Percentiles rank a stretch among this genome's conserved stretches.
Conservation (phyloP, 805 yeast genomes). For the Sugiyamaella floridensis region DNA sequence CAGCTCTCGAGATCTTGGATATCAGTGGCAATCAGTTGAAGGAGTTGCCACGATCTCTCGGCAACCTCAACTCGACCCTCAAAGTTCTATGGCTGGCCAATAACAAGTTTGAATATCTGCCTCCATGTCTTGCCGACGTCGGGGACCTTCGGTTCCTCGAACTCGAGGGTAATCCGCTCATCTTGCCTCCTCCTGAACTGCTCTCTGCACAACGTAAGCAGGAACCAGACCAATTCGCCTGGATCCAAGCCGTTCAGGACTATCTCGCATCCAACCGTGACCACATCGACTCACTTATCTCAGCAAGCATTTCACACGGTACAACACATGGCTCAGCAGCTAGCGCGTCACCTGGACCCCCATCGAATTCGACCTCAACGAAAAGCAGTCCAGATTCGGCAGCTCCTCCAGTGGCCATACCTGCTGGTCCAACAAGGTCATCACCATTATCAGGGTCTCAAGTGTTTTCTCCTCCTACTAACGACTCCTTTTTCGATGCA, state of each 20-base stretch:
- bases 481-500: background rate
- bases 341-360: background rate
- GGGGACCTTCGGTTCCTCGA: constrained; percentile 51
- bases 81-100: constrained; percentile 55
- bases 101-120: constrained; percentile 50
- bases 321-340: background rate
- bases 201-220: constrained; percentile 30
- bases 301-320: background rate
- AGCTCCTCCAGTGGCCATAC: background rate
- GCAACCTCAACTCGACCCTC: constrained; percentile 32
- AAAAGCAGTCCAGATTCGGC: background rate
- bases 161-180: constrained; percentile 54
- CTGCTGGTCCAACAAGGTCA: background rate
- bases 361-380: background rate
- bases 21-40: constrained; percentile 49
- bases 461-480: background rate
- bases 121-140: constrained; percentile 47
- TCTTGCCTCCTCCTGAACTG: constrained; percentile 40
- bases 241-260: constrained; percentile 38
- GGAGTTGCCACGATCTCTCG: constrained; percentile 42
- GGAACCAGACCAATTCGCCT: constrained; percentile 37
- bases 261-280: constrained; percentile 33
- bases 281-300: constrained; percentile 3
- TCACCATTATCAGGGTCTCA: background rate
- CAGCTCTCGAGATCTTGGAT: constrained; percentile 56